phyloP scores from a whole-genome alignment of 2,329 filamentous ascomycete species.

The Penicillium fuscoglaucum region DNA sequence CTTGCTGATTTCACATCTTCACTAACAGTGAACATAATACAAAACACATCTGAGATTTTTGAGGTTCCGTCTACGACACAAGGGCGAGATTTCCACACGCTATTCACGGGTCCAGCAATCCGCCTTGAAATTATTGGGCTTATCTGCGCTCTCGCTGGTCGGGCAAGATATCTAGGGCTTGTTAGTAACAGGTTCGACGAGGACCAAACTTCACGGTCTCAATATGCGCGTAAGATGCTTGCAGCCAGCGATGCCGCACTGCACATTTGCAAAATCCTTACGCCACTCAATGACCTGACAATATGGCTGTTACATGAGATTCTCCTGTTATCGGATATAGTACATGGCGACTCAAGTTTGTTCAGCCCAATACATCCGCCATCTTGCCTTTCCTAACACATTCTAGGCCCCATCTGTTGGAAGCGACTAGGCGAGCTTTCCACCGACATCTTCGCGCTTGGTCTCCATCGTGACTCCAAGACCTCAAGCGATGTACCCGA shows the following conservation, averaged over 20 bases:
- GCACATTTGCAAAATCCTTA: conserved; percentile 40
- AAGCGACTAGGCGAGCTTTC: conserved; percentile 29
- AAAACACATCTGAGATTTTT: conserved; percentile 30
- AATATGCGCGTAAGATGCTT: conserved; percentile 30
- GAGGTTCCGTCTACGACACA: conserved; percentile 24
- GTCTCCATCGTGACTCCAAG: conserved; percentile 27
- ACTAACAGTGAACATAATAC: conserved; percentile 21
- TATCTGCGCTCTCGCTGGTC: conserved; percentile 41
- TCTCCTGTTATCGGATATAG: conserved; percentile 37
- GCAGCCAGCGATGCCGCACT: conserved; percentile 40
- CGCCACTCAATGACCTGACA: conserved; percentile 41
- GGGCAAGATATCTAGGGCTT: conserved; percentile 25
- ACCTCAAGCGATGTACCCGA: conserved; percentile 15
- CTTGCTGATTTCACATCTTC: conserved; percentile 12
- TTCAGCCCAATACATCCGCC: not conserved
- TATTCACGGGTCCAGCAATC: conserved; percentile 41
- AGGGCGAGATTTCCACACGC: conserved; percentile 38
- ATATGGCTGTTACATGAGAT: conserved; percentile 37
- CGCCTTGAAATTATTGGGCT: conserved; percentile 44
- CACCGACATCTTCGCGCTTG: conserved; percentile 30
- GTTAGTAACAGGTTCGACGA: conserved; percentile 17
- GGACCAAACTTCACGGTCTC: conserved; percentile 8
- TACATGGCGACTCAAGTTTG: conserved; percentile 41
- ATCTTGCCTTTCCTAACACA: not conserved
- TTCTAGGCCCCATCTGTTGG: conserved; percentile 27